Evolutionary conservation across 805 yeast genomes (phyloP).

Genomic region (Schwanniomyces vanrijiae): DNA sequence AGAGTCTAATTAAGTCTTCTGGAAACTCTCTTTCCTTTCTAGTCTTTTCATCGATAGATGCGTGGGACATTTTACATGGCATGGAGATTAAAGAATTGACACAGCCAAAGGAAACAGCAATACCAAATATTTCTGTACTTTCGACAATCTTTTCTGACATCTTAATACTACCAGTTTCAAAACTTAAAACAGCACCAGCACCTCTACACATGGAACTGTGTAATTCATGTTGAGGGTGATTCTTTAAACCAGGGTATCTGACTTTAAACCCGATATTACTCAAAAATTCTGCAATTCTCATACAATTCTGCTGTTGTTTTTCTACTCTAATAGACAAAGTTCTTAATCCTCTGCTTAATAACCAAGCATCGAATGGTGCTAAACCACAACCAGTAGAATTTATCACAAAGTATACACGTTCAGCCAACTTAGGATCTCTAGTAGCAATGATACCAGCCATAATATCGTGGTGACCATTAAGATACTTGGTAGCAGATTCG

Average conservation of each 20-base stretch:
- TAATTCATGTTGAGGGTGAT: slow-evolving; percentile 78
- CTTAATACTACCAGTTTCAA: slow-evolving; percentile 78
- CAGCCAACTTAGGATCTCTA: slow-evolving; percentile 60
- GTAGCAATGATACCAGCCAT: slow-evolving; percentile 94
- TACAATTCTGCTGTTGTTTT: slow-evolving; percentile 82
- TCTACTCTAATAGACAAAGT: slow-evolving; percentile 85
- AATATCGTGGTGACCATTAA: slow-evolving; percentile 93
- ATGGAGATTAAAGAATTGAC: slow-evolving; percentile 88
- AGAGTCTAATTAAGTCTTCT: slow-evolving; percentile 85
- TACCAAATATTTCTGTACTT: slow-evolving; percentile 73
- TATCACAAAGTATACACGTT: slow-evolving; percentile 69
- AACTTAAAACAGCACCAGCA: slow-evolving; percentile 84
- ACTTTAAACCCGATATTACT: slow-evolving; percentile 70
- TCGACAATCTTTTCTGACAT: slow-evolving; percentile 74
- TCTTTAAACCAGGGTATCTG: slow-evolving; percentile 79
- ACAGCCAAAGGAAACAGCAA: slow-evolving; percentile 92
- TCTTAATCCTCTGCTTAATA: slow-evolving; percentile 82
- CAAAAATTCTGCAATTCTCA: slow-evolving; percentile 72
- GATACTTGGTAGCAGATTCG: slow-evolving; percentile 90
- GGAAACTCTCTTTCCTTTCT: slow-evolving; percentile 89
- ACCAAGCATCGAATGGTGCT: slow-evolving; percentile 92
- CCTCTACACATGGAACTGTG: slow-evolving; percentile 80
- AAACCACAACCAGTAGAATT: slow-evolving; percentile 91
- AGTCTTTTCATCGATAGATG: slow-evolving; percentile 87
- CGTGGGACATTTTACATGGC: slow-evolving; percentile 97